Percentiles rank a stretch among this genome's conserved stretches.
phyloP scores from a whole-genome alignment of 495 filamentous ascomycete genomes.

The Wilcoxina mikolae region DNA sequence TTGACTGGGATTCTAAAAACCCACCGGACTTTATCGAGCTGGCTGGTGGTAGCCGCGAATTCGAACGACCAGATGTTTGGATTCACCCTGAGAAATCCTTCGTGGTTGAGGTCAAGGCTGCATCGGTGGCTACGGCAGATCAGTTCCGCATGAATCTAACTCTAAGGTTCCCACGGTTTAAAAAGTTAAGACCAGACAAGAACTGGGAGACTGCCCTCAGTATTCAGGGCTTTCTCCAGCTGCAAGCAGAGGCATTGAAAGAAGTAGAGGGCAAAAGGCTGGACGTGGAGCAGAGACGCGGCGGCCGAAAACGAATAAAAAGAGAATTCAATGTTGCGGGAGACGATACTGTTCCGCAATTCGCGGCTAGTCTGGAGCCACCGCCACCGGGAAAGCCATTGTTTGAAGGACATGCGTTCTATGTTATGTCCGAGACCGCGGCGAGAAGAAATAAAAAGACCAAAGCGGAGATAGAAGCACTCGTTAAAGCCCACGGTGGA shows the following conservation, averaged over 20 bases:
- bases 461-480: conserved; percentile 67
- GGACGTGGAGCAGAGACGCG: conserved; percentile 59
- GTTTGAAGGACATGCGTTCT: conserved; percentile 70
- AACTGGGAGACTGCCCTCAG: conserved; percentile 68
- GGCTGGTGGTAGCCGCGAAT: conserved; percentile 57
- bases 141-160: conserved; percentile 65
- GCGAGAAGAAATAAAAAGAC: conserved; percentile 41
- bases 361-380: conserved; percentile 21
- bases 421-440: conserved; percentile 48
- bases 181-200: conserved; percentile 63
- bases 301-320: conserved; percentile 48
- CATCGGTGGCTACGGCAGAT: conserved; percentile 56
- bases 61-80: conserved; percentile 81
- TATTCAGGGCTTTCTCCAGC: conserved; percentile 55
- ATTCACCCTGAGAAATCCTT: conserved; percentile 79
- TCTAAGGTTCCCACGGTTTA: conserved; percentile 85
- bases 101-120: conserved; percentile 82
- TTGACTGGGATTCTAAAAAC: conserved; percentile 61
- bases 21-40: conserved; percentile 77
- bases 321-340: conserved; percentile 63
- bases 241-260: conserved; percentile 57
- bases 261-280: conserved; percentile 58
- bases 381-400: conserved; percentile 32
- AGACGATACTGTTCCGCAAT: background rate
- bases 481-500: conserved; percentile 83